These are phyloP conservation scores for Fusarium annulatum DNA, from an alignment of 2,329 filamentous ascomycete genomes.

Conservation along the genomic window DNA sequence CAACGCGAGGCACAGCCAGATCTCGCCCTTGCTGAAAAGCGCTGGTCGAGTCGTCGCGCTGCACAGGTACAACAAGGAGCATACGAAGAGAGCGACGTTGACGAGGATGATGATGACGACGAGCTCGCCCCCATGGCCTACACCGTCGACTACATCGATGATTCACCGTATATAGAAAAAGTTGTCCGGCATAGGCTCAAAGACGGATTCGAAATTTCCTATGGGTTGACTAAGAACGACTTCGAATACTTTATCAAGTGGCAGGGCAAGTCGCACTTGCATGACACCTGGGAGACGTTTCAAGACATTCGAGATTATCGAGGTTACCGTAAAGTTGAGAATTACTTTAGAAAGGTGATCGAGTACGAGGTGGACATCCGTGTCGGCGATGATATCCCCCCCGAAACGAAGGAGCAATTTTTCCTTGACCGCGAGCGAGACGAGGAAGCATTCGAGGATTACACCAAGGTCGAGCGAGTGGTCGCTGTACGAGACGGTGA, in stretches of 20 bases:
- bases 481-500: constrained; percentile 86
- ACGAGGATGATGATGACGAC: constrained; percentile 73
- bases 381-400: constrained; percentile 79
- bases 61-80: constrained; percentile 74
- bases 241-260: constrained; percentile 97
- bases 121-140: constrained; percentile 73
- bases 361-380: constrained; percentile 82
- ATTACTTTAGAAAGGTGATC: constrained; percentile 89
- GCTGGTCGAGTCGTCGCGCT: constrained; percentile 89
- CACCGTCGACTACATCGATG: constrained; percentile 76
- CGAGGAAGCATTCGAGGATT: constrained; percentile 88
- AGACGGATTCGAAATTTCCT: constrained; percentile 70
- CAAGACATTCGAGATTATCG: constrained; percentile 80
- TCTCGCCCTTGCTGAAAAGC: constrained; percentile 79
- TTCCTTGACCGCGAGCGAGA: constrained; percentile 94
- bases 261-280: constrained; percentile 94
- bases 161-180: constrained; percentile 86
- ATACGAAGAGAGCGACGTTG: constrained; percentile 75
- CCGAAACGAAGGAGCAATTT: constrained; percentile 92
- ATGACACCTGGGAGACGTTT: constrained; percentile 93
- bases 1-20: constrained; percentile 75
- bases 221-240: constrained; percentile 73
- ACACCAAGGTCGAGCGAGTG: constrained; percentile 91
- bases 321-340: constrained; percentile 90
- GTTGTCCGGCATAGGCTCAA: constrained; percentile 88